Percentiles rank a stretch among this genome's conserved stretches.
Conservation (phyloP, 148 eudicot genomes). For the Drosera capensis region DNA sequence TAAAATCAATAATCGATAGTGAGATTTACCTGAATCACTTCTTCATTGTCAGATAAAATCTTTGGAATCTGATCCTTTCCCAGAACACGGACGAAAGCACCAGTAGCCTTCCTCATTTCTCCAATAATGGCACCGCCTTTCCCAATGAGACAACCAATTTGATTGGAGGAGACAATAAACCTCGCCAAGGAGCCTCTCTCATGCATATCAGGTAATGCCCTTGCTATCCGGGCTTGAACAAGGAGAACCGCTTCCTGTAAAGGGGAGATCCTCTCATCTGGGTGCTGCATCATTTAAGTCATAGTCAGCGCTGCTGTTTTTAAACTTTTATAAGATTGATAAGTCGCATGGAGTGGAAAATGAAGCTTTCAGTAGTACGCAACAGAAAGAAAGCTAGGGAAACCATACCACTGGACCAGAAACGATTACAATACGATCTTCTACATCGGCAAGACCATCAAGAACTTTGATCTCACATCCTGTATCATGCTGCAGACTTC, state of each 20-base stretch:
- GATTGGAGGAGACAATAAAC: conserved; percentile 70
- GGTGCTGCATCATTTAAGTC: conserved; percentile 43
- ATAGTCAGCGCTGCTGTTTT: conserved; percentile 4
- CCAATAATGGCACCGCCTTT: conserved; percentile 80
- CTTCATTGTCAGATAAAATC: conserved; percentile 64
- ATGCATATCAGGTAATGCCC: conserved; percentile 50
- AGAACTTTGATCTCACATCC: conserved; percentile 85
- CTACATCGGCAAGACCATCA: conserved; percentile 42
- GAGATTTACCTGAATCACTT: conserved; percentile 68
- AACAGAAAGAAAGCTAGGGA: conserved; percentile 3
- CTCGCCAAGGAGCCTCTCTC: conserved; percentile 48
- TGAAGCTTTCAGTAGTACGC: conserved; percentile 1
- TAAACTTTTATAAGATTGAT: not conserved
- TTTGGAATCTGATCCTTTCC: conserved; percentile 75
- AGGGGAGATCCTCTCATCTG: conserved; percentile 69
- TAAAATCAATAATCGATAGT: not conserved
- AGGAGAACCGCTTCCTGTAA: conserved; percentile 89
- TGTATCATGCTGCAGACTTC: conserved; percentile 62
- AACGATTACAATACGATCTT: conserved; percentile 67
- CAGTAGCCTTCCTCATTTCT: conserved; percentile 85
- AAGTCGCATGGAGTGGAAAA: not conserved
- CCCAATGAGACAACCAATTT: conserved; percentile 94
- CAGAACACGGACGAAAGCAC: conserved; percentile 74
- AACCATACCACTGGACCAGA: conserved; percentile 87
- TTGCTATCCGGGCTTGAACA: conserved; percentile 50